Evolutionary conservation across 1,284 basidiomycete genomes (phyloP).

Genomic region (Phylloboletellus chloephorus): DNA sequence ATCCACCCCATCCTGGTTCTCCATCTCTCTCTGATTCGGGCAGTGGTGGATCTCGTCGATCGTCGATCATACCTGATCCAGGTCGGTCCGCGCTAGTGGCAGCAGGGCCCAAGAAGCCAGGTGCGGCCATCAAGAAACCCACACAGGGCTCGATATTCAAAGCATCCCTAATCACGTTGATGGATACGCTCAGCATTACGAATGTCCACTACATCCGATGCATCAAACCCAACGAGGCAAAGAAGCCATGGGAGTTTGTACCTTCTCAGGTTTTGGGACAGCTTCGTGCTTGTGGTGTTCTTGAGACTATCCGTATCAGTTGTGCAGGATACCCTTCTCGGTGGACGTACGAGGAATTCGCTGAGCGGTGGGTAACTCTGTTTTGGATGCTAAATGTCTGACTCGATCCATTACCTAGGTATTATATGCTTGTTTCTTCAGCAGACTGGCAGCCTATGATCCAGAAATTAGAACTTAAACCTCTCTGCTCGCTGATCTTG

Average conservation of each 20-base stretch:
- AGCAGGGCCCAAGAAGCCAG: constrained; percentile 52
- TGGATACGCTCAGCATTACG: constrained; percentile 96
- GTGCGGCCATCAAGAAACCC: constrained; percentile 78
- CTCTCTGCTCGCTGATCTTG: constrained; percentile 84
- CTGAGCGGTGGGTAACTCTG: constrained; percentile 71
- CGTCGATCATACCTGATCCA: constrained; percentile 79
- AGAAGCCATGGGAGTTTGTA: constrained; percentile 95
- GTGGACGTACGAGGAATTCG: constrained; percentile 99
- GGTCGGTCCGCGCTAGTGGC: constrained; percentile 68
- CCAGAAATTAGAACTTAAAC: constrained; percentile 71
- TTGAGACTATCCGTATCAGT: constrained; percentile 98
- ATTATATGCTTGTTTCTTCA: constrained; percentile 94
- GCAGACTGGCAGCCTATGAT: constrained; percentile 82
- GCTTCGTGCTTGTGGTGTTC: constrained; percentile 95
- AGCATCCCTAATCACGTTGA: constrained; percentile 86
- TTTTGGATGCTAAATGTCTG: background rate
- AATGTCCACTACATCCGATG: constrained; percentile 99
- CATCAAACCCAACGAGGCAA: constrained; percentile 98
- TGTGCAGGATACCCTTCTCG: constrained; percentile 99
- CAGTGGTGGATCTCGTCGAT: constrained; percentile 67
- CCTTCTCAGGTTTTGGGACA: constrained; percentile 96
- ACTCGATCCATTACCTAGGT: constrained; percentile 46
- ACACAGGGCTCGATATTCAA: constrained; percentile 99
- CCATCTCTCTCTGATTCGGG: constrained; percentile 70
- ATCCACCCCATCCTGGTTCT: constrained; percentile 56